Evolutionary conservation across 257 asterid species (phyloP), one percentile per base, ranked within the genome.

Genomic region (Plectranthus barbatus): DNA sequence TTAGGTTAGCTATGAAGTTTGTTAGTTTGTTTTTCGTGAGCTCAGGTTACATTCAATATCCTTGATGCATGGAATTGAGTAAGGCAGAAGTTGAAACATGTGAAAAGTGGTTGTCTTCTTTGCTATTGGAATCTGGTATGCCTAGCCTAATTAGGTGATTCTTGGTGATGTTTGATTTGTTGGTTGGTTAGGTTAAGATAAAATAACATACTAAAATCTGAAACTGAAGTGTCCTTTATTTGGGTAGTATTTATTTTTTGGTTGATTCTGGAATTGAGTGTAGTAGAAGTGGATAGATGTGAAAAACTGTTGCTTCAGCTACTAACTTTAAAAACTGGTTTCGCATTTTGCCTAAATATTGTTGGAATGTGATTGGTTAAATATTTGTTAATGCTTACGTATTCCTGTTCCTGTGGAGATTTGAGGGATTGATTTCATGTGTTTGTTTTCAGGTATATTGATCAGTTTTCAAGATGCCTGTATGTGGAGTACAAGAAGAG

Each of bases 401-500:
- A 17, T 4, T 23, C 29, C 1, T 23, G 4, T n/a, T n/a, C n/a
- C n/a, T n/a, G n/a, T n/a, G n/a, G n/a, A n/a, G n/a, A n/a, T n/a
- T n/a, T n/a, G n/a, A n/a, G 31, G 31, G 31, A 26, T 26, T 26
- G 31, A 26, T 39, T 47, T 47, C 54, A 18, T 50, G 14, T 49
- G 49, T 68, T 6, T 13, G 56, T 0, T 31, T 75, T 66, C 88
- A 93, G 99, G 69, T 93, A 89, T 36, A 62, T 90, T 37, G 99
- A 93, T 67, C 99, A 90, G 76, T 77, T 93, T 69, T 93, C 97
- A 11, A 78, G 97, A 79, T 86, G 94, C 82, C 95, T 93, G 44
- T 82, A 93, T 51, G 99, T 93, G 52, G 99, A 93, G 72, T 93
- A 93, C 87, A 93, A 93, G 85, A 87, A 84, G 61, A 85, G 77